Evolutionary conservation across 225 moss, liverwort and hornwort genomes (phyloP).

Genomic region (Pseudisothecium myosuroides): DNA sequence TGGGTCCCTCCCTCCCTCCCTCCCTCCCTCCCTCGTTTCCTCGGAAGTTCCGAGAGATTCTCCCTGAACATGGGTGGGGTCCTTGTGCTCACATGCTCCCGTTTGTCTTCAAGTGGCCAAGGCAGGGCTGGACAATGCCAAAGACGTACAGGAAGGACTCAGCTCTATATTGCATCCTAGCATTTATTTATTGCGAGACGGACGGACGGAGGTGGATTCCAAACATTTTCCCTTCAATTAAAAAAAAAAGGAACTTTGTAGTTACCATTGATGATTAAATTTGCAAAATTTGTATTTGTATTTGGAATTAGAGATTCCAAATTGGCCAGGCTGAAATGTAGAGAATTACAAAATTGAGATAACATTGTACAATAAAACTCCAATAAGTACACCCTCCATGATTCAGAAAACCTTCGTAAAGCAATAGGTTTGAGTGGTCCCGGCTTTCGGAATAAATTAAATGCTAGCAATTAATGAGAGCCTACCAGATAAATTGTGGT

Average conservation of each 20-base stretch:
- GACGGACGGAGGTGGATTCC: too few relatives aligned
- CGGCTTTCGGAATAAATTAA: too few relatives aligned
- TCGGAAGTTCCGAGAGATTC: not conserved
- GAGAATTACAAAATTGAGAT: not conserved
- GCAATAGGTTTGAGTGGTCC: too few relatives aligned
- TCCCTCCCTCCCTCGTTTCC: too few relatives aligned
- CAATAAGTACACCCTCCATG: too few relatives aligned
- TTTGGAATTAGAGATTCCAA: not conserved
- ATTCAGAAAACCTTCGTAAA: too few relatives aligned
- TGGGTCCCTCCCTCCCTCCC: not conserved
- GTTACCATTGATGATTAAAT: not conserved
- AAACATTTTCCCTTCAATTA: not conserved
- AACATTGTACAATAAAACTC: too few relatives aligned
- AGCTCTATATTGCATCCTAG: not conserved
- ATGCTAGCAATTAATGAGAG: too few relatives aligned
- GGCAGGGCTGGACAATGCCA: not conserved
- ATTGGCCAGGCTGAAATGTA: not conserved
- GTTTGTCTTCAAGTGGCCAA: not conserved
- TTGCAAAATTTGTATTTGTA: not conserved
- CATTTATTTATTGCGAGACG: not conserved
- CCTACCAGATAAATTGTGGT: too few relatives aligned
- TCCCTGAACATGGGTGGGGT: not conserved
- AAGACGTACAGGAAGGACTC: not conserved
- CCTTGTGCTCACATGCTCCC: not conserved
- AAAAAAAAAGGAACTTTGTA: not conserved